Base-by-base conservation (phyloP, 23 red algal species). In the Gracilaria domingensis region DNA sequence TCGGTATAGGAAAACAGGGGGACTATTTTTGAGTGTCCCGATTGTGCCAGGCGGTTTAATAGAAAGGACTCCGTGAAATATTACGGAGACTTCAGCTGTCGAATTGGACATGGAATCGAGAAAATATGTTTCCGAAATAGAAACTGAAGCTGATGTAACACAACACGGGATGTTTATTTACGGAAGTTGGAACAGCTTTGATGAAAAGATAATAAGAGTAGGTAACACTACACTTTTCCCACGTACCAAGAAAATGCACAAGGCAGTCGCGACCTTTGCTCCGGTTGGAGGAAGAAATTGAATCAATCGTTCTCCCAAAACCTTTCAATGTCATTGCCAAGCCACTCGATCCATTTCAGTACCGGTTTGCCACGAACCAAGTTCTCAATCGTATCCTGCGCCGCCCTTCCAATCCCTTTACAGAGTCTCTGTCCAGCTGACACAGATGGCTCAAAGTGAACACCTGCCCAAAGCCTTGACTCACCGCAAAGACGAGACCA, bases 381-480 rank as follows among this genome's bases (percentile, higher is more conserved):
- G 2, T 44, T 37, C 30, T 73, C 67, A 4, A 73, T 24, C 34
- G 44, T 21, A 37, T 73, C 35, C 35, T 73, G 67, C 11, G 83
- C 33, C 32, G 28, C 67, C 25, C 2, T 4, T 59, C 69, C 89
- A 13, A 84, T n/a, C 51, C 78, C 80, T n/a, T 62, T 73, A 48
- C 89, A 57, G 18, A 85, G 36, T 39, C 45, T 26, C 26, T 28
- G 60, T 0, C 81, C 79, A 77, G 65, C 79, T 28, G 14, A 18
- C 4, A 93, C 35, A 17, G 79, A 51, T 29, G 80, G 80, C 23
- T 59, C 54, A 64, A 93, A 93, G 44, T 84, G 89, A 60, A 93
- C 66, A 30, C 89, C 89, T 20, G 66, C 84, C 62, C 67, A 74
- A 13, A 88, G 18, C 16, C 84, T 56, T 37, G 54, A 65, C 28